Evolutionary conservation across 805 yeast species (phyloP), one percentile per base, ranked within the genome.

Genomic region (Yarrowia yakushimensis): DNA sequence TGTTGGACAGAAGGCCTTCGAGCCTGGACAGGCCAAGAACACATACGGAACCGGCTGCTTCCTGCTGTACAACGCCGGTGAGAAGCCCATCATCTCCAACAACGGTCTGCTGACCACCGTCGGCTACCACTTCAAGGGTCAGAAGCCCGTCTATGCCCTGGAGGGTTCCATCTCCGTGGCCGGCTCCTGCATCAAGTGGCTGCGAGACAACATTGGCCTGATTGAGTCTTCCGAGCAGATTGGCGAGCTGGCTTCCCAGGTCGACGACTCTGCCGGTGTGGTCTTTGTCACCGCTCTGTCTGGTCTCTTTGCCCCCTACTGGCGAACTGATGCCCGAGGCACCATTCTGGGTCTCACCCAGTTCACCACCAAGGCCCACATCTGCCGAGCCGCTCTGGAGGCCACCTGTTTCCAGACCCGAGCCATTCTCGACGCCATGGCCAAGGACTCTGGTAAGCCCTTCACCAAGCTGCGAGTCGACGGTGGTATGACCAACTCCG

Each of bases 91-190:
- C 69, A 81, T 86, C 34, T 84, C 92, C 33, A 79, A 82, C 34
- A 85, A 88, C 71, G 97, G 97, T 54, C 85, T 96, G 13, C 79
- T 92, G 67, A 91, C 97, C 43, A 92, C 97, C 0, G 82, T 91
- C 60, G 97, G 93, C 2, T 93, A 82, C 78, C 90, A 96, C 89
- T 88, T 92, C 76, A 93, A 94, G 39, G 79, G 80, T 62, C 73
- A 77, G 64, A 73, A 80, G 68, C 96, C 97, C 6, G 90, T 87
- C 67, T 92, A 83, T 75, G 97, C 97, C 12, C 78, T 92, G 60
- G 98, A 92, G 76, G 98, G 98, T 60, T 90, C 97, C 8, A 89
- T 93, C 69, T 96, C 97, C 3, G 97, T 91, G 61, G 97, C 97
- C 22, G 97, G 98, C 30, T 85, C 96, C 10, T 88, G 88, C 68